These are phyloP conservation scores for Elongisporangium anandrum DNA, from an alignment of 352 stramenopile genomes.

Conservation along the genomic window DNA sequence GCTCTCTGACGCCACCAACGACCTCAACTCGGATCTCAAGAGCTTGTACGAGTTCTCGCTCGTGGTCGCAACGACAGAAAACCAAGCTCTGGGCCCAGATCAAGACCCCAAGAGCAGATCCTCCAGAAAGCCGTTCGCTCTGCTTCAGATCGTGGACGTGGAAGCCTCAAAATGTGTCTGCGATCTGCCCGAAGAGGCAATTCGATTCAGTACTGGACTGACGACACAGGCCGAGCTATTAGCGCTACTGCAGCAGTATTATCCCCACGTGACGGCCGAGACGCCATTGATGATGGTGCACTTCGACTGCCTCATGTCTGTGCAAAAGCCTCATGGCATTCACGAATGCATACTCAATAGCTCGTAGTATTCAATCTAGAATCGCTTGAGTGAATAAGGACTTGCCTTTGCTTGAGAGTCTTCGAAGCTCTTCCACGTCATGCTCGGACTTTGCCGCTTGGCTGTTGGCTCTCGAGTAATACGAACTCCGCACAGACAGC, in stretches of 20 bases:
- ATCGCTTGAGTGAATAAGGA: background rate
- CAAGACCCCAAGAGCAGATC: background rate
- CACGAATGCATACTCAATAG: background rate
- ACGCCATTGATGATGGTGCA: constrained; percentile 47
- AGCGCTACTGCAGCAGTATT: constrained; percentile 48
- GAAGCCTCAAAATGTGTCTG: constrained; percentile 5
- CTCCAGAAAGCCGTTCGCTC: constrained; percentile 31
- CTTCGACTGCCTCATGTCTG: constrained; percentile 29
- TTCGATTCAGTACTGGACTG: background rate
- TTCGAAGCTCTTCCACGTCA: background rate
- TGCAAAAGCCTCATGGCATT: background rate
- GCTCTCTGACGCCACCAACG: constrained; percentile 33
- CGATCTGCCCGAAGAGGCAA: background rate
- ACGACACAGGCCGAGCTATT: constrained; percentile 21
- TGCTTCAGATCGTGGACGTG: constrained; percentile 38
- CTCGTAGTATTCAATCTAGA: background rate
- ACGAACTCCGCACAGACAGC: constrained; percentile 13
- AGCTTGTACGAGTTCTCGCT: constrained; percentile 27
- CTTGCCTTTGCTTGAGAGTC: background rate
- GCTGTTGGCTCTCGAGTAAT: constrained; percentile 7
- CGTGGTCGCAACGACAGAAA: constrained; percentile 31
- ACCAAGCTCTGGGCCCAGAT: background rate
- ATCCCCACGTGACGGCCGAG: constrained; percentile 32
- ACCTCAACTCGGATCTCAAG: constrained; percentile 52
- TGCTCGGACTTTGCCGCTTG: background rate